A percentile compares a stretch with the other conserved stretches of the same genome.
Evolutionary conservation across 2,329 filamentous ascomycete genomes (phyloP).

Genomic region (Chaetomiaceae sp.): DNA sequence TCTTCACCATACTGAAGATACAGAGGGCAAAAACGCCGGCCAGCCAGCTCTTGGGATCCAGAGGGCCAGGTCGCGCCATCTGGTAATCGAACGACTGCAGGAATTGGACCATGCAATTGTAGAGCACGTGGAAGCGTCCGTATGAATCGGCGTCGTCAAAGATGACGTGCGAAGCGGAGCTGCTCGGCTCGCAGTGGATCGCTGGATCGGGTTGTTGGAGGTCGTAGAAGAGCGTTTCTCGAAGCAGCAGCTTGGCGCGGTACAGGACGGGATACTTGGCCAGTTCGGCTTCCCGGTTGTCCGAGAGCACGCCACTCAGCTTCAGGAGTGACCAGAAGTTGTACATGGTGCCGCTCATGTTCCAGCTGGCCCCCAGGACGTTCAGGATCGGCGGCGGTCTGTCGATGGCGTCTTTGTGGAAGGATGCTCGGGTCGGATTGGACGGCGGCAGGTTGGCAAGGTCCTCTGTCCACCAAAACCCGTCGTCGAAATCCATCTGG

Average conservation of each 20-base stretch:
- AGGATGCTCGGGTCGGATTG: constrained; percentile 37
- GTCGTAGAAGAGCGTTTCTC: constrained; percentile 53
- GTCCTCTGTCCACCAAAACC: constrained; percentile 56
- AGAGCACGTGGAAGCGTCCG: constrained; percentile 45
- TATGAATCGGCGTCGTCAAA: constrained; percentile 45
- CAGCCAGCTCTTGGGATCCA: constrained; percentile 44
- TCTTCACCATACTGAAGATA: constrained; percentile 54
- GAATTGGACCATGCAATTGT: constrained; percentile 49
- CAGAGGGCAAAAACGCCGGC: constrained; percentile 52
- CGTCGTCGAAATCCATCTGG: constrained; percentile 51
- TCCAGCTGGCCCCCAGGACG: constrained; percentile 49
- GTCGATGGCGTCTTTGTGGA: constrained; percentile 37
- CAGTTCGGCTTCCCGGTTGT: constrained; percentile 45
- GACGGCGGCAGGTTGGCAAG: constrained; percentile 38
- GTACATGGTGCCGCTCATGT: constrained; percentile 45
- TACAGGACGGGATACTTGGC: constrained; percentile 47
- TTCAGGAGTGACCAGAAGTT: constrained; percentile 51
- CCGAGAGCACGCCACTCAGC: constrained; percentile 46
- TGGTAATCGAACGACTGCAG: constrained; percentile 49
- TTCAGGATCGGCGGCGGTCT: constrained; percentile 47
- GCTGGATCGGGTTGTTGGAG: constrained; percentile 46
- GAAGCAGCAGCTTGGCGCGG: constrained; percentile 50
- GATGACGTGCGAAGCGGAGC: constrained; percentile 31
- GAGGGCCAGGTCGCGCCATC: constrained; percentile 36
- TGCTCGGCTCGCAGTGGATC: constrained; percentile 37